Percentiles rank a stretch among this genome's conserved stretches.
These are phyloP conservation scores for Lichtheimia corymbifera DNA, from an alignment of 371 early-diverging fungal genomes.

Conservation along the genomic window DNA sequence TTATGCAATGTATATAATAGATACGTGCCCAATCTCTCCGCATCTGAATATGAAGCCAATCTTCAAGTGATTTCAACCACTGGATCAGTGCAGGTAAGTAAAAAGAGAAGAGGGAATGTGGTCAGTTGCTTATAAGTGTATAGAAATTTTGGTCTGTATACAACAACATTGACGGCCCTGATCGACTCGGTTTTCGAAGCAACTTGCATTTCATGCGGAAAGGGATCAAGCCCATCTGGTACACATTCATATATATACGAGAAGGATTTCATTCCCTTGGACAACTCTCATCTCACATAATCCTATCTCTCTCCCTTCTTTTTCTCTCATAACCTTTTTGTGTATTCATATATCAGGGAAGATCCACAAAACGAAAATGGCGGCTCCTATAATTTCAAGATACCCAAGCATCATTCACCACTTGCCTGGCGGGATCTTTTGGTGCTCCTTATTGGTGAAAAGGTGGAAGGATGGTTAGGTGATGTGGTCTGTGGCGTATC, in stretches of 20 bases:
- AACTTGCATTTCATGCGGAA: slow-evolving; percentile 69
- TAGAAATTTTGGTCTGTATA: slow-evolving; percentile 60
- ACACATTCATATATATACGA: background rate
- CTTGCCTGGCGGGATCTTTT: slow-evolving; percentile 60
- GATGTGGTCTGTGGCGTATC: slow-evolving; percentile 67
- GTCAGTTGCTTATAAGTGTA: background rate
- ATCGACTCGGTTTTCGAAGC: slow-evolving; percentile 48
- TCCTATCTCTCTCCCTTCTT: background rate
- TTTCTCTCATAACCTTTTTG: background rate
- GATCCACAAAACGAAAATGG: slow-evolving; percentile 78
- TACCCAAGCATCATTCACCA: slow-evolving; percentile 55
- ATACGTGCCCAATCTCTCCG: slow-evolving; percentile 54
- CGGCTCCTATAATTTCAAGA: slow-evolving; percentile 72
- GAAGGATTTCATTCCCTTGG: too few species aligned
- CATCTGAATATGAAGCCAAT: slow-evolving; percentile 62
- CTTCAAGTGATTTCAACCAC: slow-evolving; percentile 58
- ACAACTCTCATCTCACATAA: too few species aligned
- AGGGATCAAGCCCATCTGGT: slow-evolving; percentile 77
- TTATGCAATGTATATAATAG: slow-evolving; percentile 21
- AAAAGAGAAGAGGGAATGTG: background rate
- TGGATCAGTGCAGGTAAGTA: slow-evolving; percentile 60
- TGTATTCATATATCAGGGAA: slow-evolving; percentile 44
- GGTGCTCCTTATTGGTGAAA: slow-evolving; percentile 62
- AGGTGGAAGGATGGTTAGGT: slow-evolving; percentile 57
- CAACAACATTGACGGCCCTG: slow-evolving; percentile 56